These are phyloP conservation scores for Phytopythium mirpurense DNA, from an alignment of 352 stramenopile species.

Conservation along the genomic window DNA sequence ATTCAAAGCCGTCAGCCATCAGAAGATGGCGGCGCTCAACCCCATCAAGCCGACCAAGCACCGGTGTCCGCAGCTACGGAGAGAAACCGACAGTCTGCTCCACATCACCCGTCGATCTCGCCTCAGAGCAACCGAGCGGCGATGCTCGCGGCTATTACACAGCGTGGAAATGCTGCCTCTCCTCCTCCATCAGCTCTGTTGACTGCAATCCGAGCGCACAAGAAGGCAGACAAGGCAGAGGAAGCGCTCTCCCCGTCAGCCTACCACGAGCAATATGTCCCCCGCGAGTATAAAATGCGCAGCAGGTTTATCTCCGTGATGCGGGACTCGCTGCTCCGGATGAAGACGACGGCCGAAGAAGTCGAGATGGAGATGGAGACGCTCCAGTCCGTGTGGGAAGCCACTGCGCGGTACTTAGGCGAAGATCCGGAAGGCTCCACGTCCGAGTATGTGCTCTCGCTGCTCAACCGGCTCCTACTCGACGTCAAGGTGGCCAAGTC, in stretches of 20 bases:
- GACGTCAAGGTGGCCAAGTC: conserved; percentile 73
- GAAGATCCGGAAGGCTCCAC: conserved; percentile 50
- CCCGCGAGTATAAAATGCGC: conserved; percentile 41
- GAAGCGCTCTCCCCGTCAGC: background rate
- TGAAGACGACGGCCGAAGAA: conserved; percentile 52
- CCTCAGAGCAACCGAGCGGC: background rate
- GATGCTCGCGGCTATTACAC: conserved; percentile 10
- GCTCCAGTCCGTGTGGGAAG: conserved; percentile 56
- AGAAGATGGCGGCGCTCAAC: background rate
- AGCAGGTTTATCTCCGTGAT: conserved; percentile 60
- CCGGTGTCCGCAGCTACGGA: too few species aligned
- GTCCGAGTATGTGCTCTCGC: conserved; percentile 63
- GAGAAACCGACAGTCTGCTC: too few species aligned
- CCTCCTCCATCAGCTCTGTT: conserved; percentile 4
- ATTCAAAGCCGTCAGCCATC: background rate
- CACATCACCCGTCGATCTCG: background rate
- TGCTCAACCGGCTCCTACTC: conserved; percentile 69
- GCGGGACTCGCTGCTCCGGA: conserved; percentile 33
- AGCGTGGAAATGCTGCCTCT: conserved; percentile 6
- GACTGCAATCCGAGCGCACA: conserved; percentile 9
- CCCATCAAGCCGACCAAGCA: background rate
- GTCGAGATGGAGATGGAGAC: conserved; percentile 62
- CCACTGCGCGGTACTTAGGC: conserved; percentile 58
- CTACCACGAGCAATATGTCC: conserved; percentile 17
- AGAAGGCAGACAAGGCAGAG: background rate